A percentile compares a stretch with the other conserved stretches of the same genome.
phyloP scores from a whole-genome alignment of 805 yeast species.

The Wickerhamomyces strasburgensis region DNA sequence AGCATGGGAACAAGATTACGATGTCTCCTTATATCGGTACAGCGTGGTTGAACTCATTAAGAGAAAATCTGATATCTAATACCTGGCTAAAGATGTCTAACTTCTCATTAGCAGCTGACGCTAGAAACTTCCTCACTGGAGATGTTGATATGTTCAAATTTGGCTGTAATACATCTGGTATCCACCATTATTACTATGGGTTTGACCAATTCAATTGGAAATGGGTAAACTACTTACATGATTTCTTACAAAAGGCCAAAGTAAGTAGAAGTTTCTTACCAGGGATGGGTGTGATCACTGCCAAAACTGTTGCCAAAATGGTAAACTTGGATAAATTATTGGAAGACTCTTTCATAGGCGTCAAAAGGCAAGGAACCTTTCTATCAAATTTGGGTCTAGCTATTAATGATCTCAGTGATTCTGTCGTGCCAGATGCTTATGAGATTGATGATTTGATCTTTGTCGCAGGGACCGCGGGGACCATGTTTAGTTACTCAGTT shows the following conservation, averaged over 20 bases:
- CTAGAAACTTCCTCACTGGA: slow-evolving; percentile 13
- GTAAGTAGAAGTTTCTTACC: slow-evolving; percentile 5
- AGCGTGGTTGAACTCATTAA: slow-evolving; percentile 17
- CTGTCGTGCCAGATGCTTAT: neutral
- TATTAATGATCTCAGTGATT: neutral
- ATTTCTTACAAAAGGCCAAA: slow-evolving; percentile 7
- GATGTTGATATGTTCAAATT: slow-evolving; percentile 13
- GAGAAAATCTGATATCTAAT: slow-evolving; percentile 1
- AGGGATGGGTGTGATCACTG: slow-evolving; percentile 19
- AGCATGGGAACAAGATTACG: slow-evolving; percentile 8
- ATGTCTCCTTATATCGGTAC: slow-evolving; percentile 18
- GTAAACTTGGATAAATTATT: slow-evolving; percentile 16
- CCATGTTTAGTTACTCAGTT: slow-evolving; percentile 11
- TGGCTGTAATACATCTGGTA: slow-evolving; percentile 20
- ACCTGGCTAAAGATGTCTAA: slow-evolving; percentile 10
- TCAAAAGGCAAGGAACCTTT: slow-evolving; percentile 11
- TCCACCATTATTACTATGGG: slow-evolving; percentile 12
- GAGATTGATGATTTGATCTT: slow-evolving; percentile 14
- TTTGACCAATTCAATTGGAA: slow-evolving; percentile 5
- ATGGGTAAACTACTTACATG: slow-evolving; percentile 6
- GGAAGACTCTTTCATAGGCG: slow-evolving; percentile 6
- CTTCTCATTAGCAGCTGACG: slow-evolving; percentile 17
- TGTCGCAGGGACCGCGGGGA: slow-evolving; percentile 12
- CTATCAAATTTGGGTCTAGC: slow-evolving; percentile 21
- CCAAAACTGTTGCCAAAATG: slow-evolving; percentile 2